Percentiles rank a stretch among this genome's conserved stretches.
phyloP scores from a whole-genome alignment of 164 flowering plant species.

The Umbilicus rupestris region DNA sequence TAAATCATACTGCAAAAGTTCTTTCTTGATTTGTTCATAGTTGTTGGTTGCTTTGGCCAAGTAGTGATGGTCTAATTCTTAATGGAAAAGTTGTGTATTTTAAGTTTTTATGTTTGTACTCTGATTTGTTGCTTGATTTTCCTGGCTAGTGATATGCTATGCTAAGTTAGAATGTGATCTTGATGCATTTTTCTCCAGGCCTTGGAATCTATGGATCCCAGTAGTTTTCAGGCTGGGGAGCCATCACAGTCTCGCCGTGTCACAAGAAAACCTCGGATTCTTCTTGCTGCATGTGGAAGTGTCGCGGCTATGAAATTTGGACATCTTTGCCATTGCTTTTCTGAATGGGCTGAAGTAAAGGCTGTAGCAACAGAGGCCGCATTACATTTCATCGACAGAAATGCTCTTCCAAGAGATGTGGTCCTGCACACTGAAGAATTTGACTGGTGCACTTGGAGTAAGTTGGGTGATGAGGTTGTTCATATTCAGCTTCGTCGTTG shows the following conservation, averaged over 20 bases:
- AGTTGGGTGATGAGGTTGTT: conserved; percentile 46
- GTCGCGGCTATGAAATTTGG: conserved; percentile 59
- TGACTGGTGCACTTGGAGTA: conserved; percentile 35
- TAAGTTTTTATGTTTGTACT: background rate
- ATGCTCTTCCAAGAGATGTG: conserved; percentile 13
- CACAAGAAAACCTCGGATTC: conserved; percentile 34
- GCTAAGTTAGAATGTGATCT: too few relatives aligned
- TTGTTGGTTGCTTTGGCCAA: too few relatives aligned
- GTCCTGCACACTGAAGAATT: conserved; percentile 30
- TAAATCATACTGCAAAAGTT: too few relatives aligned
- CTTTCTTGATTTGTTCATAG: too few relatives aligned
- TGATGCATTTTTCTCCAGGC: too few relatives aligned
- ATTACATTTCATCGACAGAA: conserved; percentile 11
- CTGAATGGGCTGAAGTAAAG: conserved; percentile 64
- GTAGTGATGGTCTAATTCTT: too few relatives aligned
- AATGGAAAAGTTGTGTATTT: background rate
- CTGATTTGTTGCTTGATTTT: too few relatives aligned
- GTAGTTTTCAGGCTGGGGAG: too few relatives aligned
- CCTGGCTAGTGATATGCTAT: too few relatives aligned
- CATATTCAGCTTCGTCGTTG: conserved; percentile 62
- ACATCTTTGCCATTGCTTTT: conserved; percentile 40
- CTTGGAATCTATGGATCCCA: too few relatives aligned
- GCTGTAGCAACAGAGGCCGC: conserved; percentile 49
- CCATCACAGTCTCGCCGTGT: background rate
- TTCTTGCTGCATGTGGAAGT: conserved; percentile 71